Evolutionary conservation across 495 filamentous ascomycete genomes (phyloP).

Genomic region (Neurospora tetraspora): DNA sequence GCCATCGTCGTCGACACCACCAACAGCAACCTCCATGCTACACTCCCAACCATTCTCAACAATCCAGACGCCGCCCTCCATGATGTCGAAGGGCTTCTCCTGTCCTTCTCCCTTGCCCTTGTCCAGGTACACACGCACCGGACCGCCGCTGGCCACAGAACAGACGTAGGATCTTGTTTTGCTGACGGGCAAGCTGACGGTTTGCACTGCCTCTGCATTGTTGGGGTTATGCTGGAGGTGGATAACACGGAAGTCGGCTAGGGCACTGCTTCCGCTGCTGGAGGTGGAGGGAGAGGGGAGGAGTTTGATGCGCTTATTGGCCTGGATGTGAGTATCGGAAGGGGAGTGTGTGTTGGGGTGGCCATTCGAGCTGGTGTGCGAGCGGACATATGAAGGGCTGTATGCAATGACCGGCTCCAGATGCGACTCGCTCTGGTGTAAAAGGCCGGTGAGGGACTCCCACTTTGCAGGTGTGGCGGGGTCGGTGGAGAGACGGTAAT

Average conservation of each 20-base stretch:
- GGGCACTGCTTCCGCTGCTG: not conserved
- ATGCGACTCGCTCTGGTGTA: not conserved
- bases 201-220: not conserved
- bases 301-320: not conserved
- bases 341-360: no score
- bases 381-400: not conserved
- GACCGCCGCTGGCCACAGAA: not conserved
- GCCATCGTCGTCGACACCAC: no score
- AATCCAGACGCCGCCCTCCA: not conserved
- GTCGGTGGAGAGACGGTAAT: not conserved
- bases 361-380: not conserved
- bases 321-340: not conserved
- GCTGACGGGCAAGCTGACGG: not conserved
- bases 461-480: not conserved
- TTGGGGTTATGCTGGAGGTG: not conserved
- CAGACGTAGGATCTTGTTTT: not conserved
- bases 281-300: not conserved
- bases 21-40: not conserved
- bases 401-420: not conserved
- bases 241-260: not conserved
- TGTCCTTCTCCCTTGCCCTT: not conserved
- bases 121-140: not conserved
- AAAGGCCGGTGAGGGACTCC: not conserved
- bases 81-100: not conserved
- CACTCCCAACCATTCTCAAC: not conserved